These are phyloP conservation scores for Pisolithus orientalis DNA, from an alignment of 768 basidiomycete genomes.

Conservation along the genomic window DNA sequence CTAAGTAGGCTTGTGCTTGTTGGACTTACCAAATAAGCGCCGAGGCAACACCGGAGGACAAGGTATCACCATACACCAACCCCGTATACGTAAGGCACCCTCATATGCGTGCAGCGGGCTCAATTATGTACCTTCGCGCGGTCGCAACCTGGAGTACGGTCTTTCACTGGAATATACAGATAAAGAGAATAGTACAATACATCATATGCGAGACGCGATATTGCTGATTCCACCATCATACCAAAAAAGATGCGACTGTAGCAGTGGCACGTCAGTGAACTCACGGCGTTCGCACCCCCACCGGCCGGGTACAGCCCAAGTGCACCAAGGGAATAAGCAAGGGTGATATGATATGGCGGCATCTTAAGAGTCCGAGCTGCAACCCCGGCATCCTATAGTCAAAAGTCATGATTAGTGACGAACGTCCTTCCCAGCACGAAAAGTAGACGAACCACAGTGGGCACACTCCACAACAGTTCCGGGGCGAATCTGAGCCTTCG, in stretches of 20 bases:
- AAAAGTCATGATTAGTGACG: slow-evolving; percentile 6
- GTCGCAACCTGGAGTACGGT: background rate
- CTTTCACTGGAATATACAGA: background rate
- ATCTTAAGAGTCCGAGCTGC: slow-evolving; percentile 76
- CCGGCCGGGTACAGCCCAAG: too few relatives aligned
- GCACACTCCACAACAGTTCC: slow-evolving; percentile 95
- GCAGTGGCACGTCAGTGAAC: background rate
- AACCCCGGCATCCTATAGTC: slow-evolving; percentile 74
- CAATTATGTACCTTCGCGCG: background rate
- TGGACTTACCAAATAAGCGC: background rate
- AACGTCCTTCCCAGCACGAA: background rate
- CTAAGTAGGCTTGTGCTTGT: background rate
- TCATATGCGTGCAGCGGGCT: too few relatives aligned
- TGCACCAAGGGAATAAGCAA: too few relatives aligned
- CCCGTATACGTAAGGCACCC: background rate
- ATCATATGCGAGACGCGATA: background rate
- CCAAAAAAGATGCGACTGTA: background rate
- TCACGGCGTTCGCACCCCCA: background rate
- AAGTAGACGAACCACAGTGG: slow-evolving; percentile 75
- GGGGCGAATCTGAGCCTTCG: slow-evolving; percentile 84
- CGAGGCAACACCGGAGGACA: background rate
- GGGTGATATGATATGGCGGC: too few relatives aligned
- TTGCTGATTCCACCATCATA: background rate
- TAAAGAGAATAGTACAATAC: slow-evolving; percentile 1
- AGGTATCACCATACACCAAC: background rate